Evolutionary conservation across 768 basidiomycete genomes (phyloP).

Genomic region (Serendipita indica): DNA sequence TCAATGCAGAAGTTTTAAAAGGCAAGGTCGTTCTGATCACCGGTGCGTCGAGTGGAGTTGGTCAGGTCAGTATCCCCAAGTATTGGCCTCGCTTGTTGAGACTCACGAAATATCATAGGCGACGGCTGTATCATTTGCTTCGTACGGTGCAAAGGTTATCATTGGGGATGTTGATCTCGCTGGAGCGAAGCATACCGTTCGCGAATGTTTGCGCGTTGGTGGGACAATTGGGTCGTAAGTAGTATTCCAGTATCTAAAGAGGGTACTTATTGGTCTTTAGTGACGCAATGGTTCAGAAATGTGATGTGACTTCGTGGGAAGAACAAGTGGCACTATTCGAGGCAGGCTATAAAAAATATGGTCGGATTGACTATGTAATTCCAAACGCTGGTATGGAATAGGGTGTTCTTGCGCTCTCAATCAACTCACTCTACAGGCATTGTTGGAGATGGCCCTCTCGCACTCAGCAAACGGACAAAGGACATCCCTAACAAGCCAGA

Average conservation of each 20-base stretch:
- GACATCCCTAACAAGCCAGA: constrained; percentile 33
- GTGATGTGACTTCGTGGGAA: constrained; percentile 41
- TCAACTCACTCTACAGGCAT: no score
- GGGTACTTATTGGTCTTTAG: constrained; percentile 19
- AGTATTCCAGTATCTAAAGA: not conserved
- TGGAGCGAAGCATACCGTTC: constrained; percentile 28
- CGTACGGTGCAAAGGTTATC: constrained; percentile 32
- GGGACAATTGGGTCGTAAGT: constrained; percentile 25
- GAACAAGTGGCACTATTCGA: constrained; percentile 40
- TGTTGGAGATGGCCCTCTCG: not conserved
- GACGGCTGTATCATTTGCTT: constrained; percentile 34
- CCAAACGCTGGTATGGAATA: constrained; percentile 14
- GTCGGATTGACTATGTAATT: constrained; percentile 41
- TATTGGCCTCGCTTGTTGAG: constrained; percentile 25
- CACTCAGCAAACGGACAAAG: not conserved
- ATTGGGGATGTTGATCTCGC: constrained; percentile 36
- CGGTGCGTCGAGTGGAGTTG: constrained; percentile 22
- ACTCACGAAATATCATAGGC: constrained; percentile 28
- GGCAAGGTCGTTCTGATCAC: constrained; percentile 40
- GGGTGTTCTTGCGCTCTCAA: not conserved
- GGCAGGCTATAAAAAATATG: constrained; percentile 31
- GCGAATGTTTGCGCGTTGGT: constrained; percentile 28
- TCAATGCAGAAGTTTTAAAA: constrained; percentile 27
- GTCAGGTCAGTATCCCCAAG: constrained; percentile 21
- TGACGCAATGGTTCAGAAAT: constrained; percentile 28